Base-by-base conservation (phyloP, 768 basidiomycete species). In the Russula emetica region DNA sequence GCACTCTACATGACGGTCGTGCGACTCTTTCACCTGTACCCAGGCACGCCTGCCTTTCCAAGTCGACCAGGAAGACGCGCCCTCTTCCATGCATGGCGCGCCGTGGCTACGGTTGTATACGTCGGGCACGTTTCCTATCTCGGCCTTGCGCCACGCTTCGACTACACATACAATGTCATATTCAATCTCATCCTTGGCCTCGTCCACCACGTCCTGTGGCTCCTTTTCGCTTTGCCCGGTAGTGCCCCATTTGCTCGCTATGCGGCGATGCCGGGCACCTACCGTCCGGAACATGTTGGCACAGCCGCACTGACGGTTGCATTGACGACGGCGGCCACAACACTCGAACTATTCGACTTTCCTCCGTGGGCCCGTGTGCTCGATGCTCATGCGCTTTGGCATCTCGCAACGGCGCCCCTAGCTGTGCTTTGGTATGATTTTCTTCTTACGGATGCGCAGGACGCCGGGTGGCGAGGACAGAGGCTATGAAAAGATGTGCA, bases 311-410 rank as follows among this genome's bases (percentile, higher is more conserved):
- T 83, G 0, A 84, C 93, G 62, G 87, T 92, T 3, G 69, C 81
- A 13, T 73, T 91, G 18, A 92, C 90, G 1, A 91, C 85, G 0
- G 78, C 80, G 2, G 89, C 92, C 16, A 92, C 87, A 2, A 77
- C 79, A 1, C 79, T 99, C 36, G 96, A 99, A 71, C 72, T 99
- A 3, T 85, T 96, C 66, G 96, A 99, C 72, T 98, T 98, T 70
- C 84, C 94, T 0, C 91, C 94, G 0, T 79, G 86, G 74, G 71
- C 72, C n/a, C 74, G 94, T 38, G 73, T 85, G 8, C 78, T 98
- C 22, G 96, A 98, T 71, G 94, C 95, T 0, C 97, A 98, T 73
- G 81, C 93, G 2, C 75, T 98, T 18, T 98, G 96, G 97, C 96
- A 99, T 74, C 77, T 90, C 9, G 80, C 84, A 4, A 99, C 96